Evolutionary conservation across 495 filamentous ascomycete species (phyloP).

Genomic region (Penicillium goetzii): DNA sequence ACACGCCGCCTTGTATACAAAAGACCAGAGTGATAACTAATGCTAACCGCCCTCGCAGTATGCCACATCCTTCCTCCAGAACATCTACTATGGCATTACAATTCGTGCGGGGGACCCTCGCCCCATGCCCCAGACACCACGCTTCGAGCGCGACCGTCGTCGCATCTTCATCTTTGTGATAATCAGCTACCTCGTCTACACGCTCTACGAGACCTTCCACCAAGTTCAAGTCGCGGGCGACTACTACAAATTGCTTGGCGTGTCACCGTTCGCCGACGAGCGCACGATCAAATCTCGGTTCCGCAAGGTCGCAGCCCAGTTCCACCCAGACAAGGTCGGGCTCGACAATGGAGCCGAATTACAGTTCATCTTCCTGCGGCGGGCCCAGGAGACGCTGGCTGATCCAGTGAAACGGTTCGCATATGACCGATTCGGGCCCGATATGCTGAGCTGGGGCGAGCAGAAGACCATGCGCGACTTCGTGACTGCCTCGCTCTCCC

Average conservation of each 20-base stretch:
- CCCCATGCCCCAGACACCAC: conserved; percentile 71
- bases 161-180: conserved; percentile 84
- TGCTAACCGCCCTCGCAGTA: conserved; percentile 52
- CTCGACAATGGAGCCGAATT: conserved; percentile 43
- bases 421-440: conserved; percentile 89
- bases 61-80: conserved; percentile 76
- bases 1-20: not conserved
- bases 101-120: conserved; percentile 89
- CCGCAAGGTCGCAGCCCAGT: conserved; percentile 77
- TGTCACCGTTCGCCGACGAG: conserved; percentile 70
- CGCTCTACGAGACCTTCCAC: conserved; percentile 89
- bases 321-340: conserved; percentile 87
- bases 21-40: not conserved
- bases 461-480: conserved; percentile 76
- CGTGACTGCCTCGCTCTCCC: conserved; percentile 64
- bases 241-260: conserved; percentile 76
- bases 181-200: conserved; percentile 83
- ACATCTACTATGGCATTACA: conserved; percentile 82
- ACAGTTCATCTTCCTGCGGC: conserved; percentile 80
- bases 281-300: conserved; percentile 82
- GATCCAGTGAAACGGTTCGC: conserved; percentile 84
- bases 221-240: conserved; percentile 68
- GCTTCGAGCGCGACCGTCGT: conserved; percentile 71
- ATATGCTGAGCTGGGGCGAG: conserved; percentile 68
- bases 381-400: conserved; percentile 79